Base-by-base conservation (phyloP, 495 filamentous ascomycete genomes). In the Choiromyces venosus region DNA sequence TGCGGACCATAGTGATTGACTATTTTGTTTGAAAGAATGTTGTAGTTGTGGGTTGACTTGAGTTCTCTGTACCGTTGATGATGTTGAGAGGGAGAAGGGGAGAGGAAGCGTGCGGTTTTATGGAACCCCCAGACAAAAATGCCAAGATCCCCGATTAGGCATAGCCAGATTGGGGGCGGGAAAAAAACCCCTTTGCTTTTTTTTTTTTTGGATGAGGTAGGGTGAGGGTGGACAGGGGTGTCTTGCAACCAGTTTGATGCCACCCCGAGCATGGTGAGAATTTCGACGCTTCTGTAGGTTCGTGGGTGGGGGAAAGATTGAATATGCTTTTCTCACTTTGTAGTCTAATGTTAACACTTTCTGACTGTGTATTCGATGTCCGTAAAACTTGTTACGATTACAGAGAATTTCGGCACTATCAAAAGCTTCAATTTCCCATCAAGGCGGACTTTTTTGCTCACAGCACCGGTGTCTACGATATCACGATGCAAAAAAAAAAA, bases 1-100 rank as follows among this genome's bases (percentile, higher is more conserved):
- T 61, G 37, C 73, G 67, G 56, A 76, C 78, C 78, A 80, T 80
- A 37, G 33, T 79, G 73, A 71, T 29, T 39, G 42, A 37, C 39
- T 35, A 21, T 70, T 25, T 70, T 37, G 42, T 21, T 12, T 46
- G 16, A 18, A 9, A 52, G 25, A 70, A 70, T 16, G 12, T 40
- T 16, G 12, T 40, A 16, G 52, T 61, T 29, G 52, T 61, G n/a
- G n/a, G 52, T 61, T 29, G 52, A 14, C n/a, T 61, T 29, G n/a
- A 61, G 52, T 14, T 25, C n/a, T 29, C n/a, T n/a, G n/a, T n/a
- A n/a, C n/a, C n/a, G 52, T 61, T 61, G 52, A 61, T 61, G n/a
- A 9, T 29, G 46, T 52, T 1, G 52, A 29, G n/a, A 25, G 52
- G n/a, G 10, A 16, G 46, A 56, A 6, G 46, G 12, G n/a, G 3